Evolutionary conservation across 2,329 filamentous ascomycete genomes (phyloP).

Genomic region (Dendryphion nanum): DNA sequence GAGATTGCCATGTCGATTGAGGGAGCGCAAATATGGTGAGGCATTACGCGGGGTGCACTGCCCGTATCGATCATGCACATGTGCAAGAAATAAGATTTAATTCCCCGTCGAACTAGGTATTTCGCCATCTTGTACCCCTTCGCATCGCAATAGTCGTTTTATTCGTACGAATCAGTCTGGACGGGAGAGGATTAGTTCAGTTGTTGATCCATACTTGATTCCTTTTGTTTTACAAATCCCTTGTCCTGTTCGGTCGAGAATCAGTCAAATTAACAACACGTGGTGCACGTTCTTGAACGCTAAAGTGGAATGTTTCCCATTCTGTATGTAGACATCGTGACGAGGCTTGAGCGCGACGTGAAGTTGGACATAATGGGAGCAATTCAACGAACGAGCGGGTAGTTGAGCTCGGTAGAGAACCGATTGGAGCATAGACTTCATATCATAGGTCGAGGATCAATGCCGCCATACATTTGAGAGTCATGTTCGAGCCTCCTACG

Average conservation of each 20-base stretch:
- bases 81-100: constrained; percentile 54
- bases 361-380: constrained; percentile 56
- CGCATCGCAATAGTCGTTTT: constrained; percentile 47
- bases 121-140: constrained; percentile 54
- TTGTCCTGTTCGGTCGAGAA: constrained; percentile 47
- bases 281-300: constrained; percentile 46
- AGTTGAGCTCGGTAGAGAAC: too few species aligned
- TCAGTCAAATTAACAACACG: too few species aligned
- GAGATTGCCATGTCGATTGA: constrained; percentile 6
- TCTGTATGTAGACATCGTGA: constrained; percentile 48
- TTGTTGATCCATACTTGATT: constrained; percentile 52
- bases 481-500: too few species aligned
- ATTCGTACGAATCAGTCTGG: constrained; percentile 50
- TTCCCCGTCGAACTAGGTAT: constrained; percentile 55
- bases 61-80: constrained; percentile 53
- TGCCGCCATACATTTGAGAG: too few species aligned
- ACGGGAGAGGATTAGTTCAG: constrained; percentile 52
- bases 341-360: constrained; percentile 49
- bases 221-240: constrained; percentile 49
- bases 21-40: constrained; percentile 11
- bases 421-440: too few species aligned
- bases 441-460: too few species aligned
- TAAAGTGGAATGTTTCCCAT: constrained; percentile 45
- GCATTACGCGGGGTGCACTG: too few species aligned
- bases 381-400: too few species aligned